Evolutionary conservation across 2,329 filamentous ascomycete species (phyloP).

Genomic region (Aspergillus ustus): DNA sequence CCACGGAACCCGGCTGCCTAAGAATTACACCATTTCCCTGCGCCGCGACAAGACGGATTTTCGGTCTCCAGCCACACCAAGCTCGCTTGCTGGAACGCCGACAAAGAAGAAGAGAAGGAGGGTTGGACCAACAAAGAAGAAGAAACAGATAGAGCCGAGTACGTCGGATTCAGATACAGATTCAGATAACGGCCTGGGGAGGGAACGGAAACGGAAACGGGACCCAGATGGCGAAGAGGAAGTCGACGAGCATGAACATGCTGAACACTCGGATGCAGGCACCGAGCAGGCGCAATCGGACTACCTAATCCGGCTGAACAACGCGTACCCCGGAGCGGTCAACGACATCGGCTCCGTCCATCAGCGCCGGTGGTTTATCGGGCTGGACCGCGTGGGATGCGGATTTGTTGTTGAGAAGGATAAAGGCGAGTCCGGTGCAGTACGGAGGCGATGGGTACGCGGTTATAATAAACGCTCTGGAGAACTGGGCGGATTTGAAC

Average conservation of each 20-base stretch:
- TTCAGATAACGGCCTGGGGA: neutral
- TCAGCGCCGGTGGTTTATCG: slow-evolving; percentile 69
- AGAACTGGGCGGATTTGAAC: slow-evolving; percentile 49
- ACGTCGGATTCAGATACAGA: neutral
- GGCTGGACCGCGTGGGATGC: slow-evolving; percentile 62
- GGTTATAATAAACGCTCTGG: slow-evolving; percentile 24
- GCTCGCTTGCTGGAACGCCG: slow-evolving; percentile 12
- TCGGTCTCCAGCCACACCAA: slow-evolving; percentile 16
- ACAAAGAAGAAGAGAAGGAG: slow-evolving; percentile 27
- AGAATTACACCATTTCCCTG: slow-evolving; percentile 58
- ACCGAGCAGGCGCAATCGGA: neutral
- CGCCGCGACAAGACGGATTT: slow-evolving; percentile 49
- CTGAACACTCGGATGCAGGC: slow-evolving; percentile 19
- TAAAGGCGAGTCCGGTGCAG: neutral
- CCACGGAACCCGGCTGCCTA: slow-evolving; percentile 59
- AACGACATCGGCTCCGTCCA: slow-evolving; percentile 71
- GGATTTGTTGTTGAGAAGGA: slow-evolving; percentile 54
- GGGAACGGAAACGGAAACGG: neutral
- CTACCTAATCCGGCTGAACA: slow-evolving; percentile 60
- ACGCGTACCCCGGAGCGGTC: slow-evolving; percentile 68
- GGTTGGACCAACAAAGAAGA: neutral
- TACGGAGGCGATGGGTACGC: slow-evolving; percentile 34
- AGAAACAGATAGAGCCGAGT: neutral
- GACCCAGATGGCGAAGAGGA: neutral
- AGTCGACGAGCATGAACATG: neutral